Conservation (phyloP, 1,284 basidiomycete species). For the Tylopilus sp. region DNA sequence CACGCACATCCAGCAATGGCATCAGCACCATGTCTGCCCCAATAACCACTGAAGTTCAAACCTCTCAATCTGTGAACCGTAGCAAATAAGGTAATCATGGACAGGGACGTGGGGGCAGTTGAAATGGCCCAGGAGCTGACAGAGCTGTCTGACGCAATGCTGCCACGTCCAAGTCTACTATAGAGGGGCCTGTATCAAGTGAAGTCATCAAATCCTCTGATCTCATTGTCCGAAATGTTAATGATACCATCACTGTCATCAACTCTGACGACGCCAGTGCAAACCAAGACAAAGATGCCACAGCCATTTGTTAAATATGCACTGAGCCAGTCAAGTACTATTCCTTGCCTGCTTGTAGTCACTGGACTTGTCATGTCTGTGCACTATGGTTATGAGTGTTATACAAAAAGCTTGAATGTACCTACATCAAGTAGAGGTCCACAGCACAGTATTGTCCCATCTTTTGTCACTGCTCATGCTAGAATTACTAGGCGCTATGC, state of each 20-base stretch:
- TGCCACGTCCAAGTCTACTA: slow-evolving; percentile 9
- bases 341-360: slow-evolving; percentile 91
- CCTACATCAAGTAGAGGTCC: slow-evolving; percentile 92
- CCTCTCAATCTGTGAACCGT: slow-evolving; percentile 6
- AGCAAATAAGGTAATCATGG: slow-evolving; percentile 28
- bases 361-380: slow-evolving; percentile 94
- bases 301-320: slow-evolving; percentile 91
- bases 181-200: neutral
- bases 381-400: slow-evolving; percentile 91
- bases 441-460: slow-evolving; percentile 63
- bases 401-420: slow-evolving; percentile 95
- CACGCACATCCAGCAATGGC: no score
- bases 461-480: slow-evolving; percentile 2
- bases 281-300: slow-evolving; percentile 43
- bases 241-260: neutral
- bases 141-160: slow-evolving; percentile 10
- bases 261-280: neutral
- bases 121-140: slow-evolving; percentile 4
- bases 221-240: neutral
- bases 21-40: slow-evolving; percentile 33
- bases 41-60: slow-evolving; percentile 21
- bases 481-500: slow-evolving; percentile 69
- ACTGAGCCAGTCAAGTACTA: slow-evolving; percentile 95
- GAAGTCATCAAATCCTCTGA: slow-evolving; percentile 9
- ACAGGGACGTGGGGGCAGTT: slow-evolving; percentile 32